Evolutionary conservation across 2,329 filamentous ascomycete genomes (phyloP), one percentile per base, ranked within the genome.

Genomic region (Drechslera avenae): DNA sequence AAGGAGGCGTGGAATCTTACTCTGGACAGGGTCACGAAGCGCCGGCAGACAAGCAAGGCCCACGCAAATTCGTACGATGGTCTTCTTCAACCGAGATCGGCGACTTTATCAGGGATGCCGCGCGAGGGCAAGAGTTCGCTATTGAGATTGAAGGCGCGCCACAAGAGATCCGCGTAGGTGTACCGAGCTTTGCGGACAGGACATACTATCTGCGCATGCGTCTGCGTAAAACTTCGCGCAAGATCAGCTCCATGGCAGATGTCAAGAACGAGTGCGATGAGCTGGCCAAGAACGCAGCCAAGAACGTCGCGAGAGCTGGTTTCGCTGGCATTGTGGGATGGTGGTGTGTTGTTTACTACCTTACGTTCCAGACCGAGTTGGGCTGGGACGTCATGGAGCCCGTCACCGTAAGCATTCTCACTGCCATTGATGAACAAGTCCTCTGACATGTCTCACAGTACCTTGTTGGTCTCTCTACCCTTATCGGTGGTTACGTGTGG

Each of bases 311-410:
- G 1, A 84, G 92, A 64, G 87, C 85, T 21, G 92, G 92, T 0
- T 93, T 96, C 62, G 87, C 79, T 0, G 79, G 86, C 1, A 76
- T 97, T 28, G 75, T 86, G 1, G 81, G 80, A 3, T 97, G 91
- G 89, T 96, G 90, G 90, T 88, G 82, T 21, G 76, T 86, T 1
- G 91, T 96, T 14, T 96, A 94, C 69, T 77, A 79, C 46, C 68
- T 86, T 33, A 86, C 84, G 1, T 86, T 86, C 60, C 75, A 80
- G 58, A 96, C 91, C 0, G 85, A 91, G 34, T 80, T 89, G 54
- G 91, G 91, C 4, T 96, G 91, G 91, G 91, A 96, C 64, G 83
- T 91, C 5, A 91, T 96, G 79, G 91, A 96, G 74, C 91, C 91
- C 0, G 85, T 96, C 2, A 96, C 91, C 1, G 76, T 78, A 63